These are phyloP conservation scores for Cryptococcus sp. DNA, from an alignment of 1,284 basidiomycete species.

Conservation along the genomic window DNA sequence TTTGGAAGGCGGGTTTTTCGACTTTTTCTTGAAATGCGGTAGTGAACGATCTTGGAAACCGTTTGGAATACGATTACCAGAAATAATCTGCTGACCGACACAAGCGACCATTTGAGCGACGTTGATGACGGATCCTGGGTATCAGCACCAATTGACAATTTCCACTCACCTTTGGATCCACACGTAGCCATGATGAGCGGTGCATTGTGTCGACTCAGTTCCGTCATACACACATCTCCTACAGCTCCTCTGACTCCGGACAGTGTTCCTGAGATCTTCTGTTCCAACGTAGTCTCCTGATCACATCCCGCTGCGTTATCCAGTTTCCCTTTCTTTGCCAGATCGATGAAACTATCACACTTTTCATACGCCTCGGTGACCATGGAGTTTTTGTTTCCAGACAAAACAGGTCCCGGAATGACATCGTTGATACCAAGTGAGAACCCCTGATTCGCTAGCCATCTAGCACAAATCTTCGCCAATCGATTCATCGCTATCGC, in stretches of 20 bases:
- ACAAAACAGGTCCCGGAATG: conserved; percentile 83
- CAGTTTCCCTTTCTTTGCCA: conserved; percentile 86
- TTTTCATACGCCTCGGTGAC: conserved; percentile 86
- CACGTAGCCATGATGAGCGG: conserved; percentile 99
- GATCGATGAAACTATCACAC: conserved; percentile 79
- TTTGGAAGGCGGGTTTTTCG: conserved; percentile 93
- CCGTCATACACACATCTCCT: conserved; percentile 96
- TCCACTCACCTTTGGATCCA: conserved; percentile 81
- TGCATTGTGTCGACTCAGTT: conserved; percentile 92
- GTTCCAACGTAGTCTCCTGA: conserved; percentile 95
- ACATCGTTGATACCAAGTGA: conserved; percentile 99
- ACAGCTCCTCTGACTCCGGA: conserved; percentile 94
- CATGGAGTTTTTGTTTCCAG: conserved; percentile 74
- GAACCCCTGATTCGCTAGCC: conserved; percentile 94
- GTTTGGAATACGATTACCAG: conserved; percentile 95
- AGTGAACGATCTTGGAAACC: conserved; percentile 99
- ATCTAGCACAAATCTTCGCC: conserved; percentile 93
- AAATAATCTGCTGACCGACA: conserved; percentile 99
- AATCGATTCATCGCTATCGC: conserved; percentile 93
- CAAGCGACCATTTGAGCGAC: conserved; percentile 99
- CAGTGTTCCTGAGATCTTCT: conserved; percentile 86
- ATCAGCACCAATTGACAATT: conserved; percentile 8
- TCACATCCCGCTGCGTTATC: conserved; percentile 96
- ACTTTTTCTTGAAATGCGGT: conserved; percentile 97
- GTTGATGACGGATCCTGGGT: conserved; percentile 91